Evolutionary conservation across 78 protist species (phyloP).

Genomic region (Bigelowiella natans): DNA sequence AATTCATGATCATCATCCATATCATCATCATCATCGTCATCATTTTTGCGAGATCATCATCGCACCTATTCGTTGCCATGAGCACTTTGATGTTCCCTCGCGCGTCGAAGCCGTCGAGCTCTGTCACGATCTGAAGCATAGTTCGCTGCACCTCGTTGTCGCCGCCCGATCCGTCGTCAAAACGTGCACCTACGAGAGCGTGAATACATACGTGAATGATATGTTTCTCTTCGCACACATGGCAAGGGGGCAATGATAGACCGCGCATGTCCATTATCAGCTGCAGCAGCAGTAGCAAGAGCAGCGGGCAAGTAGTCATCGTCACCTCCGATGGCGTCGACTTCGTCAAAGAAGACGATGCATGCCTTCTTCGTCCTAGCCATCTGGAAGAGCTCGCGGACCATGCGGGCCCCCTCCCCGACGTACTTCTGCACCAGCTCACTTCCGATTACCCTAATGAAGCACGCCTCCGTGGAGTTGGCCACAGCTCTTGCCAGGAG

Average conservation of each 20-base stretch:
- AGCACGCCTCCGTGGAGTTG: constrained; percentile 97
- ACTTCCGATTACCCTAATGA: constrained; percentile 97
- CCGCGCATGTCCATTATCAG: no score
- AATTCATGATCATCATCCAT: no score
- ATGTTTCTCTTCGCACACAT: no score
- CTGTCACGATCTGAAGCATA: constrained; percentile 96
- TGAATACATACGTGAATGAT: neutral
- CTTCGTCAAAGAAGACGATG: constrained; percentile 96
- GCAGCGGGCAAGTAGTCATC: neutral
- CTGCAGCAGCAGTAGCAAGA: no score
- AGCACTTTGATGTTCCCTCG: constrained; percentile 97
- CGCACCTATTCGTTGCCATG: constrained; percentile 93
- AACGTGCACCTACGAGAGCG: constrained; percentile 68
- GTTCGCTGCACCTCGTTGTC: constrained; percentile 99
- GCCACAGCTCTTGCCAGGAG: constrained; percentile 99
- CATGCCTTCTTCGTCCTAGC: constrained; percentile 93
- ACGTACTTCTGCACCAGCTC: constrained; percentile 94
- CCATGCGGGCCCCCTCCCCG: constrained; percentile 98
- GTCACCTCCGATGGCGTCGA: constrained; percentile 94
- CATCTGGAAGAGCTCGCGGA: constrained; percentile 98
- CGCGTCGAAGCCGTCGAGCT: constrained; percentile 98
- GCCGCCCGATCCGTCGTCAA: constrained; percentile 91
- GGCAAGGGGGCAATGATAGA: no score
- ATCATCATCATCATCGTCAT: no score
- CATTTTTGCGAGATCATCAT: neutral